phyloP scores from a whole-genome alignment of 1,139 yeast genomes.

The Yamadazyma membranifaciens region DNA sequence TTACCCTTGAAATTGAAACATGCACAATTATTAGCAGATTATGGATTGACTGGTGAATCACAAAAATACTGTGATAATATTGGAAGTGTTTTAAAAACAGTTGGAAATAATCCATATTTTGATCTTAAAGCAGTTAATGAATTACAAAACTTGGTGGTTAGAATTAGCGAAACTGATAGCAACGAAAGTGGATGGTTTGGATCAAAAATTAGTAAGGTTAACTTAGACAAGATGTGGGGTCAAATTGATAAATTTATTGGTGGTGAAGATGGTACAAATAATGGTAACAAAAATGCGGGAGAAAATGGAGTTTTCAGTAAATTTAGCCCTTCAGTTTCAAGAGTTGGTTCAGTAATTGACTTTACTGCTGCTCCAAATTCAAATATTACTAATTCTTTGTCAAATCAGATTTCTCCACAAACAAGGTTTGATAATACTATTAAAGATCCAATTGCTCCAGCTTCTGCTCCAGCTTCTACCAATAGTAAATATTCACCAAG shows the following conservation, averaged over 20 bases:
- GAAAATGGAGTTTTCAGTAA: slow-evolving; percentile 64
- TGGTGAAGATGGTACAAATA: slow-evolving; percentile 61
- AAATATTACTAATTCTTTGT: background rate
- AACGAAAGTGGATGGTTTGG: slow-evolving; percentile 59
- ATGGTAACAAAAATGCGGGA: slow-evolving; percentile 1
- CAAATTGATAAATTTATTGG: slow-evolving; percentile 88
- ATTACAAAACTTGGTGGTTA: slow-evolving; percentile 38
- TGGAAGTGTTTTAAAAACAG: slow-evolving; percentile 39
- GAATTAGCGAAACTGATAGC: slow-evolving; percentile 44
- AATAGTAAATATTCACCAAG: slow-evolving; percentile 3
- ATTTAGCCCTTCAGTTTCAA: slow-evolving; percentile 63
- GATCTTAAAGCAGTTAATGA: slow-evolving; percentile 34
- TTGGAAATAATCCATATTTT: slow-evolving; percentile 39
- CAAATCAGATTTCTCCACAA: slow-evolving; percentile 4
- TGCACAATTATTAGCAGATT: slow-evolving; percentile 64
- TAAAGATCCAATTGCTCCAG: slow-evolving; percentile 1
- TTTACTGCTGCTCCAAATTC: slow-evolving; percentile 21
- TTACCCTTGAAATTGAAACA: slow-evolving; percentile 57
- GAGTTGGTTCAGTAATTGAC: slow-evolving; percentile 51
- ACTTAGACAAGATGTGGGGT: slow-evolving; percentile 84
- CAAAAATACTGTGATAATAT: slow-evolving; percentile 59
- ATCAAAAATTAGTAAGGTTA: slow-evolving; percentile 67
- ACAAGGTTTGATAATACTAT: slow-evolving; percentile 1
- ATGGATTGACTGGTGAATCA: slow-evolving; percentile 55
- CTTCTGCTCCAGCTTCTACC: slow-evolving; percentile 1